Base-by-base conservation (phyloP, 768 basidiomycete genomes). In the Leccinum broughii region DNA sequence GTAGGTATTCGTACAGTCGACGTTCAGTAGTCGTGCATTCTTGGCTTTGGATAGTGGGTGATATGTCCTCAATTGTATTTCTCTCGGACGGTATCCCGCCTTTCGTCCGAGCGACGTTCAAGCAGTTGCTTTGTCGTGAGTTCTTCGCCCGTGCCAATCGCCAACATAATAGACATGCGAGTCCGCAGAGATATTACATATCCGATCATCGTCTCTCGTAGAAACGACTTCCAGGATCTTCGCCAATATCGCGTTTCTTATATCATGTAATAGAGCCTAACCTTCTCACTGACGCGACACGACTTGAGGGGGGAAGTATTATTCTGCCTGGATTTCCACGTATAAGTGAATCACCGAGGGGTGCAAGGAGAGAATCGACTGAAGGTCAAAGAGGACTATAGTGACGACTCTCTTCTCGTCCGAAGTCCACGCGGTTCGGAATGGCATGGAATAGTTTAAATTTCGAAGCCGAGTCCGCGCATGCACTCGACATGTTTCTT, bases 401-500 rank as follows among this genome's bases (percentile, higher is more conserved):
- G 41, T 44, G 41, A 44, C 4, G n/a, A 20, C 39, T 17, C 39
- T 9, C 17, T 41, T 41, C 34, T 34, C 4, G 34, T 5, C 34
- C 34, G 34, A 34, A 4, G 8, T 41, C 39, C 39, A 41, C 39
- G 37, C 39, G 8, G 17, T 41, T 41, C 39, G 17, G 17, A 39
- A 17, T 39, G 39, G 1, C 39, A 17, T 39, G 41, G 20, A 5
- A 13, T 13, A 14, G 55, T 15, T 60, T 78, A 92, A 10, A 92
- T 73, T 66, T 93, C 91, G 83, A 98, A 98, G 11, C 96, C 96
- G 53, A 93, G 83, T 17, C 81, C 77, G 44, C 87, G 82, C 97
- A 99, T 99, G 79, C 97, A 99, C 13, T 88, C 84, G 54, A 93
- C 78, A 66, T 98, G 96, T 60, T 80, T 83, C 68, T 85, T 82